Conservation (phyloP, 2,329 filamentous ascomycete species). For the Botrytis tulipae region DNA sequence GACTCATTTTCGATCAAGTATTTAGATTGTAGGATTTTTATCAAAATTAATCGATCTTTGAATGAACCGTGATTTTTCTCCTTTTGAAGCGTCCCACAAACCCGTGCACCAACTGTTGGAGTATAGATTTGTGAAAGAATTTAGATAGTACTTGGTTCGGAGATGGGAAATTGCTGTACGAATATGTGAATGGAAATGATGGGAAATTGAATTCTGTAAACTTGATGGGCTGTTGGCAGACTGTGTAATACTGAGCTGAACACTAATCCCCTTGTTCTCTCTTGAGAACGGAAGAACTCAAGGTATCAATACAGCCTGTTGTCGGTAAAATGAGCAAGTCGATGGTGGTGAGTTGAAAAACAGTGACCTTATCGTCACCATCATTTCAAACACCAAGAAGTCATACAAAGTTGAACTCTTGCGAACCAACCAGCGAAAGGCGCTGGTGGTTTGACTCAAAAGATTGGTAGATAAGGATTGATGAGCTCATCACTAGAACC, state of each 20-base stretch:
- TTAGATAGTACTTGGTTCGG: background rate
- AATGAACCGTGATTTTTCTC: background rate
- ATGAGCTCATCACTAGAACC: background rate
- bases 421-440: background rate
- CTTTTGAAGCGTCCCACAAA: background rate
- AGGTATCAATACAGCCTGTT: background rate
- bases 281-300: background rate
- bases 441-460: background rate
- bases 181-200: background rate
- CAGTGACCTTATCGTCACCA: background rate
- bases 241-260: background rate
- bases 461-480: background rate
- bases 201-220: background rate
- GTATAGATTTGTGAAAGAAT: background rate
- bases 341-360: background rate
- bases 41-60: background rate
- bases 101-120: background rate
- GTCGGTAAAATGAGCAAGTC: background rate
- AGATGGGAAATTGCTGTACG: background rate
- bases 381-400: background rate
- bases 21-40: background rate
- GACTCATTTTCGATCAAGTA: background rate
- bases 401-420: background rate
- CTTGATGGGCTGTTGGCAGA: background rate
- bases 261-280: background rate